Evolutionary conservation across 805 yeast species (phyloP).

Genomic region (Nakazawaea holstii): DNA sequence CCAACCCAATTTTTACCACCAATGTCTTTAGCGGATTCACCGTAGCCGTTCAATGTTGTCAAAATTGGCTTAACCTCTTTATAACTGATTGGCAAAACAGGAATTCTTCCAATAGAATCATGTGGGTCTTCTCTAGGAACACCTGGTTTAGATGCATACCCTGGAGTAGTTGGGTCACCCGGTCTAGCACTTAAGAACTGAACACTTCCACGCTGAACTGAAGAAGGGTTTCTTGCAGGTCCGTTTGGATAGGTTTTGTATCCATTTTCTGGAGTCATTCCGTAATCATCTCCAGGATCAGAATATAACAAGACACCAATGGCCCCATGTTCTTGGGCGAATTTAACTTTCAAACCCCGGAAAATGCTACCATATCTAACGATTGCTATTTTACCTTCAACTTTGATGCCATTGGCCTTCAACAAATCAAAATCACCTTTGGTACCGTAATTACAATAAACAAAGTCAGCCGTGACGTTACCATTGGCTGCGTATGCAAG

Average conservation of each 20-base stretch:
- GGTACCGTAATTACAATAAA: conserved; percentile 69
- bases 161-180: conserved; percentile 80
- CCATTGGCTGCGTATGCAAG: conserved; percentile 76
- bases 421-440: conserved; percentile 51
- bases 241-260: conserved; percentile 67
- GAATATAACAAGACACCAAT: conserved; percentile 61
- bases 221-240: conserved; percentile 70
- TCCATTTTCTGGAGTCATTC: conserved; percentile 48
- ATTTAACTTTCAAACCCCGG: conserved; percentile 71
- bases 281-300: conserved; percentile 64
- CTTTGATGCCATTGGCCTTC: conserved; percentile 38
- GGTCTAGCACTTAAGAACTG: conserved; percentile 56
- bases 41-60: conserved; percentile 51
- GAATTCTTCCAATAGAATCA: conserved; percentile 54
- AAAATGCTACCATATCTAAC: conserved; percentile 62
- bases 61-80: conserved; percentile 61
- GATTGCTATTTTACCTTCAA: conserved; percentile 57
- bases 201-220: conserved; percentile 75
- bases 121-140: conserved; percentile 45
- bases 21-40: conserved; percentile 27
- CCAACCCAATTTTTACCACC: conserved; percentile 20
- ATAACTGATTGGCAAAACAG: conserved; percentile 65
- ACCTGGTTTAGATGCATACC: conserved; percentile 49
- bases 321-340: conserved; percentile 70
- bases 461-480: conserved; percentile 59